phyloP scores from a whole-genome alignment of 176 grass and related monocot species.

The Oryza rufipogon region DNA sequence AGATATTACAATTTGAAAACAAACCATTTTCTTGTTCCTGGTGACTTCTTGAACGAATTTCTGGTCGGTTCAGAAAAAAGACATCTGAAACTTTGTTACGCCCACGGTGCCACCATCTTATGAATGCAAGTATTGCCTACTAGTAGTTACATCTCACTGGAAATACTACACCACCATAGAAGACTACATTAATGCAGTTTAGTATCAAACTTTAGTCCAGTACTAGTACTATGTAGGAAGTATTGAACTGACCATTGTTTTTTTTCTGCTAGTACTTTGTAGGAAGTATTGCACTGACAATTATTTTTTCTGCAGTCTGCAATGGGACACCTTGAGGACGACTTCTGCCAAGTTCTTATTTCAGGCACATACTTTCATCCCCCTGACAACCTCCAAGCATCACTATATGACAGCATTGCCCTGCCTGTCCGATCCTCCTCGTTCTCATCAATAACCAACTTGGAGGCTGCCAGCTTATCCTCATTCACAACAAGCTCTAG shows the following conservation, averaged over 20 bases:
- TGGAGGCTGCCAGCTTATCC: conserved; percentile 10
- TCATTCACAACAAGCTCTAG: conserved; percentile 8
- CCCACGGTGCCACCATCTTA: background rate
- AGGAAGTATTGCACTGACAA: background rate
- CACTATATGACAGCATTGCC: background rate
- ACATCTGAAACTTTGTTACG: background rate
- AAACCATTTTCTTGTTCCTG: background rate
- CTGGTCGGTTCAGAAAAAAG: background rate
- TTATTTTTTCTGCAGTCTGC: background rate
- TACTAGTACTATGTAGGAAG: no score
- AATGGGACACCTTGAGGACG: conserved; percentile 6
- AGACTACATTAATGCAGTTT: background rate
- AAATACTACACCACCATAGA: background rate
- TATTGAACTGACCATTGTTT: no score
- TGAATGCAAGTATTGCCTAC: background rate
- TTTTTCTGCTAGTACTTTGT: background rate
- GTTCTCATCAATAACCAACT: conserved; percentile 12
- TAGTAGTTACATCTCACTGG: background rate
- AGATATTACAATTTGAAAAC: background rate
- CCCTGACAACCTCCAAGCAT: background rate
- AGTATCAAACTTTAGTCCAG: background rate
- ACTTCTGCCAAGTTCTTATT: conserved; percentile 18
- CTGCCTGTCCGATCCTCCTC: conserved; percentile 8
- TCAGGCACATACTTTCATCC: conserved; percentile 1
- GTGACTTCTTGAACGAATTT: background rate